Evolutionary conservation across 371 early-diverging fungal species (phyloP).

Genomic region (Saksenaea oblongispora): DNA sequence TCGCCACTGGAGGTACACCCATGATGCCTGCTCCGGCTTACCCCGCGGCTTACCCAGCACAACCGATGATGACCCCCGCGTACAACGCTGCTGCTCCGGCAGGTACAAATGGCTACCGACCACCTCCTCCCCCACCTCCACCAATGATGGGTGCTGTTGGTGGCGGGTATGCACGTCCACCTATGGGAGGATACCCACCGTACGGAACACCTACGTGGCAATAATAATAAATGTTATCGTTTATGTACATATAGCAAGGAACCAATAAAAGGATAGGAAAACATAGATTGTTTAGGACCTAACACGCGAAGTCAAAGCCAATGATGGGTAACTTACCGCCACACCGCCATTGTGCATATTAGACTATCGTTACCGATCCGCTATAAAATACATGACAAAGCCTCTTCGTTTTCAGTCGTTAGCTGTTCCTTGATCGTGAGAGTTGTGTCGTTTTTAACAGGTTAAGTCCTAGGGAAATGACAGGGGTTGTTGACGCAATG

Average conservation of each 20-base stretch:
- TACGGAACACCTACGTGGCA: conserved; percentile 15
- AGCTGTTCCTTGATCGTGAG: too few species aligned
- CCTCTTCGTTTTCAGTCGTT: too few species aligned
- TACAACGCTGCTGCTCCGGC: conserved; percentile 3
- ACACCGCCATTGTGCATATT: too few species aligned
- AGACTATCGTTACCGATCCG: too few species aligned
- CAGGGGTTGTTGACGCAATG: too few species aligned
- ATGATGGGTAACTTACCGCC: too few species aligned
- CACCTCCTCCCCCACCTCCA: conserved; percentile 16
- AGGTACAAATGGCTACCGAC: conserved; percentile 1
- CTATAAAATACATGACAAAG: too few species aligned
- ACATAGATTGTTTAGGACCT: too few species aligned
- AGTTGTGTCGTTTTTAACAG: too few species aligned
- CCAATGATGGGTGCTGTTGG: conserved; percentile 21
- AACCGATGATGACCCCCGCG: conserved; percentile 1
- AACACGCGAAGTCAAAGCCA: too few species aligned
- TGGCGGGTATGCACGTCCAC: conserved; percentile 18
- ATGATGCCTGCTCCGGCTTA: conserved; percentile 19
- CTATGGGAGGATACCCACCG: conserved; percentile 30
- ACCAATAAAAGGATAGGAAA: background rate
- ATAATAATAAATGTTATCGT: background rate
- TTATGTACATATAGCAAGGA: background rate
- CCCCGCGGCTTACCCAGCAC: conserved; percentile 13
- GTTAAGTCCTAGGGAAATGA: too few species aligned
- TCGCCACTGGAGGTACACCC: conserved; percentile 59